Evolutionary conservation across 1,139 yeast species (phyloP).

Genomic region (Suhomyces choctaworum): DNA sequence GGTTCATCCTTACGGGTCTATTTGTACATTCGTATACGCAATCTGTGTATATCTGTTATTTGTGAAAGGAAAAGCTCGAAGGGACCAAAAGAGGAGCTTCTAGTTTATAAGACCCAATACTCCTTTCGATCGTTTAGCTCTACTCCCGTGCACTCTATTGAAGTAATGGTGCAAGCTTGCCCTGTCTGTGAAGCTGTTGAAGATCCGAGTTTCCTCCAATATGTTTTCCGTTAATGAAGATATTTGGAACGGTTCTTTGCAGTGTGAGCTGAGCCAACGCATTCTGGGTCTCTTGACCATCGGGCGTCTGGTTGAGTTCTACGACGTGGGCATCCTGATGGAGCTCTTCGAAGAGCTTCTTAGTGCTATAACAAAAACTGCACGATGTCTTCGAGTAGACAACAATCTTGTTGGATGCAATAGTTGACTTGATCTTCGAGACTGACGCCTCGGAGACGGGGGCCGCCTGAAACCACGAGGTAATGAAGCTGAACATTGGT

Average conservation of each 20-base stretch:
- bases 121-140: background rate
- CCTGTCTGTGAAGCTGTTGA: slow-evolving; percentile 16
- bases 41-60: too few relatives aligned
- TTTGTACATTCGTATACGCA: too few relatives aligned
- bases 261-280: slow-evolving; percentile 20
- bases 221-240: slow-evolving; percentile 21
- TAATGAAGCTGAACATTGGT: slow-evolving; percentile 16
- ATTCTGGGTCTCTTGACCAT: slow-evolving; percentile 21
- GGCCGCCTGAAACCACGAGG: slow-evolving; percentile 14
- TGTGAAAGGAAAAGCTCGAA: background rate
- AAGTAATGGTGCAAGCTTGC: slow-evolving; percentile 13
- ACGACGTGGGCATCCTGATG: slow-evolving; percentile 20
- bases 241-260: slow-evolving; percentile 22
- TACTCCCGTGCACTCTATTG: slow-evolving; percentile 1
- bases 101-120: too few relatives aligned
- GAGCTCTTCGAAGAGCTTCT: slow-evolving; percentile 20
- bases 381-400: slow-evolving; percentile 31
- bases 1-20: too few relatives aligned
- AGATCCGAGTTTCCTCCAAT: slow-evolving; percentile 22
- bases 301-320: slow-evolving; percentile 24
- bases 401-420: slow-evolving; percentile 22
- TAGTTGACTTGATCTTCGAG: slow-evolving; percentile 20
- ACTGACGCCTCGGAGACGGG: slow-evolving; percentile 21
- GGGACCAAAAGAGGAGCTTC: background rate
- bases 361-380: slow-evolving; percentile 30